A percentile compares a stretch with the other conserved stretches of the same genome.
Evolutionary conservation across 2,329 filamentous ascomycete species (phyloP).

Genomic region (Colletotrichum zoysiae): DNA sequence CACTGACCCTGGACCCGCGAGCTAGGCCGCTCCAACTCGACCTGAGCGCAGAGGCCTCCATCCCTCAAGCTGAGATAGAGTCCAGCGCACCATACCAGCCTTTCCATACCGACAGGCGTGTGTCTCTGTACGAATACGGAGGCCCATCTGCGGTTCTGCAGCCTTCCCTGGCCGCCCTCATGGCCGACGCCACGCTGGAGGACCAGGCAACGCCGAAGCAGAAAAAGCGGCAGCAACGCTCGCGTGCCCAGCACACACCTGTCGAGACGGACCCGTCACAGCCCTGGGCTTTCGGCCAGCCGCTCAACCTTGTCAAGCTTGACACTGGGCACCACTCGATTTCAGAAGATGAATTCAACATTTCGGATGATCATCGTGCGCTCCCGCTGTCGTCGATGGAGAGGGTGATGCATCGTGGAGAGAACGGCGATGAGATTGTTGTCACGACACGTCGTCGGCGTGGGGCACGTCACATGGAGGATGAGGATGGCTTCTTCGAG

Average conservation of each 20-base stretch:
- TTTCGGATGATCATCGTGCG: constrained; percentile 68
- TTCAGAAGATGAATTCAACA: constrained; percentile 66
- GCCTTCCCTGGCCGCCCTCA: constrained; percentile 54
- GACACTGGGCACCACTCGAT: constrained; percentile 63
- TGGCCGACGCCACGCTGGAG: constrained; percentile 58
- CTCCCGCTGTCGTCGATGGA: constrained; percentile 75
- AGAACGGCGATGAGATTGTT: constrained; percentile 81
- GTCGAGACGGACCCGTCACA: constrained; percentile 27
- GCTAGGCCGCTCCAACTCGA: constrained; percentile 54
- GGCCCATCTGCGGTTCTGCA: constrained; percentile 48
- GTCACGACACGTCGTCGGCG: constrained; percentile 82
- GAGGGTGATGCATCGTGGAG: constrained; percentile 68
- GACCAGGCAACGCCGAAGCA: constrained; percentile 53
- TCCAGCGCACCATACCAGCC: constrained; percentile 96
- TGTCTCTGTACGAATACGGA: constrained; percentile 79
- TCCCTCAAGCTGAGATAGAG: constrained; percentile 87
- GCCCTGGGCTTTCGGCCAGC: constrained; percentile 72
- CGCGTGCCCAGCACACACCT: constrained; percentile 39
- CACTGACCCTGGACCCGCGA: constrained; percentile 62
- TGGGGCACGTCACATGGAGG: constrained; percentile 62
- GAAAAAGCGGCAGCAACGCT: constrained; percentile 53
- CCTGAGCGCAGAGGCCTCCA: constrained; percentile 71
- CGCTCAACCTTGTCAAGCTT: constrained; percentile 63
- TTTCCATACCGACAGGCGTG: constrained; percentile 90
- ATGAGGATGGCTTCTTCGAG: constrained; percentile 87